Evolutionary conservation across 1,139 yeast genomes (phyloP).

Genomic region (Entelexis sorbosivorans): DNA sequence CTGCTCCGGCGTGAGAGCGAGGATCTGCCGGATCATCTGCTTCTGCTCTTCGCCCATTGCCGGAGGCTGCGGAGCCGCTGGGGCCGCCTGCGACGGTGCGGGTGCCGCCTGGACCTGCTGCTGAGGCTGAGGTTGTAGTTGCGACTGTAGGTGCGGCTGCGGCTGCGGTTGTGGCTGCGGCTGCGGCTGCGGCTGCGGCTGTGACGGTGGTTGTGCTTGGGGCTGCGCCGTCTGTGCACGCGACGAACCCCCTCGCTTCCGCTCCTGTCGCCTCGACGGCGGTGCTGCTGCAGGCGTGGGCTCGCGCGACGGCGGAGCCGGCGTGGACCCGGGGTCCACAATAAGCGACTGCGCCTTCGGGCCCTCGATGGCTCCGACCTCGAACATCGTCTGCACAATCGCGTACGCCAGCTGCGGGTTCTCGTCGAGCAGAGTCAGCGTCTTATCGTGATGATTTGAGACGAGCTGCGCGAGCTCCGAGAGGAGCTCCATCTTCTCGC

Average conservation of each 20-base stretch:
- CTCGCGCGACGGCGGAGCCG: slow-evolving; percentile 8
- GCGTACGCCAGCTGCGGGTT: slow-evolving; percentile 82
- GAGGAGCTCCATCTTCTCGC: slow-evolving; percentile 18
- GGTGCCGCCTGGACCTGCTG: too few relatives aligned
- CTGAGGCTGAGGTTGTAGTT: slow-evolving; percentile 10
- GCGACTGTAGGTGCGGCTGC: slow-evolving; percentile 10
- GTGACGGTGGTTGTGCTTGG: not conserved
- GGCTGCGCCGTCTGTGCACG: slow-evolving; percentile 1
- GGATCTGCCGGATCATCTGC: slow-evolving; percentile 39
- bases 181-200: not conserved
- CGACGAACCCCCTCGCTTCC: not conserved
- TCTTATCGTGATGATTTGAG: slow-evolving; percentile 38
- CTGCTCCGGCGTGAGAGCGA: slow-evolving; percentile 54
- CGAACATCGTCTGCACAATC: slow-evolving; percentile 58
- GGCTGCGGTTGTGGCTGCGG: not conserved
- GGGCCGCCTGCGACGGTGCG: too few relatives aligned
- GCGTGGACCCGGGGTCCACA: slow-evolving; percentile 1
- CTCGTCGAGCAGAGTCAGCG: slow-evolving; percentile 49
- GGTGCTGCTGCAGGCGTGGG: slow-evolving; percentile 8
- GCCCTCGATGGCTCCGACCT: slow-evolving; percentile 21
- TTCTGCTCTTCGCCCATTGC: slow-evolving; percentile 22
- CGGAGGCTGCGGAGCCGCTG: not conserved
- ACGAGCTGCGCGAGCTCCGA: slow-evolving; percentile 18
- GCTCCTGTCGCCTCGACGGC: slow-evolving; percentile 1
- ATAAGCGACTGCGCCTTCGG: slow-evolving; percentile 19